Evolutionary conservation across 768 basidiomycete species (phyloP), one percentile per base, ranked within the genome.

Genomic region (Bullera alba): DNA sequence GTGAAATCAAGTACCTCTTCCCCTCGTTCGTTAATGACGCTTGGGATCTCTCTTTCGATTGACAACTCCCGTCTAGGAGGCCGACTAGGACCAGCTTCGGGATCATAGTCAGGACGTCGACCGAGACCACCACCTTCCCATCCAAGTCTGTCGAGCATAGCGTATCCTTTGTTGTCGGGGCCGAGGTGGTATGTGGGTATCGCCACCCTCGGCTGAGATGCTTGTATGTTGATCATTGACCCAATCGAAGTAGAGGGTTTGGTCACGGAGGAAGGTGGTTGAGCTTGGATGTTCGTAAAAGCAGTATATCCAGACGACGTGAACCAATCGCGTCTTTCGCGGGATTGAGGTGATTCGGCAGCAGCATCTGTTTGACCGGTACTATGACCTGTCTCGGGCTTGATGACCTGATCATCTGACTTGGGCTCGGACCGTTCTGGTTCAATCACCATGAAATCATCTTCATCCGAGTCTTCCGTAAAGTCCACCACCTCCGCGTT

Each of bases 111-210:
- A 2, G 23, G 42, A 16, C 62, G 58, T 53, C 50, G 46, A 19
- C 65, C 65, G 5, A 67, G 37, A 16, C 65, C 65, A 19, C 65
- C 65, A n/a, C 66, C 66, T 23, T 60, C 48, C 67, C 67, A 69
- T 21, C 67, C 67, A 23, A 59, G 35, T 23, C 51, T 41, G 29
- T 62, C 60, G 35, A 69, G 26, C 17, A 69, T 30, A n/a, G 42
- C 53, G 42, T 63, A 65, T 3, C 67, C 67, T 28, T 57, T 63
- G 45, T 69, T 65, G n/a, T 65, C 61, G 12, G 63, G 63, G 17
- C 67, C 67, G 10, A 69, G 57, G 22, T 57, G 63, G 45, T 69
- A 69, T 7, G 51, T 42, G 8, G 46, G 39, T 21, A 43, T 48
- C 10, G 30, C 21, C 16, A 32, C 17, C 10, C 42, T 14, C 14